Percentiles rank a stretch among this genome's conserved stretches.
Evolutionary conservation across 2,329 filamentous ascomycete species (phyloP).

Genomic region (Penicillium hordei): DNA sequence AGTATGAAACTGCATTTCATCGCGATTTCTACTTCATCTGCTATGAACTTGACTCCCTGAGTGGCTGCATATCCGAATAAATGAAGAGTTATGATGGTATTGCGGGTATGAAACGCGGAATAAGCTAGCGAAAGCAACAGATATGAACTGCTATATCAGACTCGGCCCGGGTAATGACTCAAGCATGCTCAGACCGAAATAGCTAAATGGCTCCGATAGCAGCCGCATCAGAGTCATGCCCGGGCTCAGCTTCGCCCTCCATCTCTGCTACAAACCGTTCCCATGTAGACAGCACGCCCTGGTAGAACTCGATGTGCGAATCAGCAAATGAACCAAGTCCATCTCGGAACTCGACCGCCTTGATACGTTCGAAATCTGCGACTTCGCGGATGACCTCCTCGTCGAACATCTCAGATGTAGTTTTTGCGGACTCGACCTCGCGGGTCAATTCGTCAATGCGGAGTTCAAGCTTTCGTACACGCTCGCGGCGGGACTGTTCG

Average conservation of each 20-base stretch:
- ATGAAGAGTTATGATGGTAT: slow-evolving; percentile 13
- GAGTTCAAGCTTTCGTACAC: slow-evolving; percentile 84
- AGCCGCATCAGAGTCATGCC: slow-evolving; percentile 22
- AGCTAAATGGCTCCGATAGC: slow-evolving; percentile 21
- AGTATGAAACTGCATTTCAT: not conserved
- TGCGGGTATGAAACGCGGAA: slow-evolving; percentile 24
- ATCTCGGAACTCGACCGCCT: slow-evolving; percentile 85
- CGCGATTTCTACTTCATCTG: not conserved
- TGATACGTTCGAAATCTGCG: slow-evolving; percentile 92
- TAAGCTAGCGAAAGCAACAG: slow-evolving; percentile 17
- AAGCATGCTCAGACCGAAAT: not conserved
- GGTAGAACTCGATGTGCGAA: slow-evolving; percentile 84
- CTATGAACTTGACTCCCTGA: no score
- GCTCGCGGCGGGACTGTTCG: slow-evolving; percentile 83
- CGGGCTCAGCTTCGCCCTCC: slow-evolving; percentile 60
- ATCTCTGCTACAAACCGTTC: slow-evolving; percentile 86
- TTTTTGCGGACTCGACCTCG: slow-evolving; percentile 84
- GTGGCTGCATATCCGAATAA: not conserved
- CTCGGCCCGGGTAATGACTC: not conserved
- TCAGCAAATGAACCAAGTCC: slow-evolving; percentile 82
- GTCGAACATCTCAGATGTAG: slow-evolving; percentile 87
- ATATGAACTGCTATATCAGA: slow-evolving; percentile 17
- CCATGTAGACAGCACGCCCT: slow-evolving; percentile 77
- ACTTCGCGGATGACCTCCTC: slow-evolving; percentile 95
- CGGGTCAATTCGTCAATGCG: slow-evolving; percentile 87